A percentile compares a stretch with the other conserved stretches of the same genome.
These are phyloP conservation scores for Opeltia flavorubescens DNA, from an alignment of 495 filamentous ascomycete genomes.

Conservation along the genomic window DNA sequence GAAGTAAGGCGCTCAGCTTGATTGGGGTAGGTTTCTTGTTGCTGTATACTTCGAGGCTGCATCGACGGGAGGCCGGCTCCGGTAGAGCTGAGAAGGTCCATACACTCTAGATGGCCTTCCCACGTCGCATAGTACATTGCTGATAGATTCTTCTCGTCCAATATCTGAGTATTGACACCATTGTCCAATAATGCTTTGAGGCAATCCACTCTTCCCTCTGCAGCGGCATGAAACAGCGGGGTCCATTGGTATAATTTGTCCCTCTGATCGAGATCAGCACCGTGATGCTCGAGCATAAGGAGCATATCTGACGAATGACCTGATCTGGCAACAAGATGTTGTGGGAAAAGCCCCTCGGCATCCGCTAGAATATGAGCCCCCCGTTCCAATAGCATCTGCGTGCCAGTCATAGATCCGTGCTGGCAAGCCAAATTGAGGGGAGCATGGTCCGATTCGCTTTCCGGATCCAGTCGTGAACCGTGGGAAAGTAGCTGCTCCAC, in stretches of 20 bases:
- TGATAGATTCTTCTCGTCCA: slow-evolving; percentile 83
- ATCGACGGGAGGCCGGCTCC: slow-evolving; percentile 18
- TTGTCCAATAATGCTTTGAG: slow-evolving; percentile 62
- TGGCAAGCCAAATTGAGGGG: slow-evolving; percentile 91
- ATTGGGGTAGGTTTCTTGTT: too few relatives aligned
- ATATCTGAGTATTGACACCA: slow-evolving; percentile 56
- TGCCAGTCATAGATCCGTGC: slow-evolving; percentile 70
- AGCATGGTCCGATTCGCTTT: slow-evolving; percentile 77
- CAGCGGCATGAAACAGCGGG: slow-evolving; percentile 87
- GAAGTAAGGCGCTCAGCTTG: slow-evolving; percentile 32
- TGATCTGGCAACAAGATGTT: slow-evolving; percentile 88
- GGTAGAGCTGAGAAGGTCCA: slow-evolving; percentile 61
- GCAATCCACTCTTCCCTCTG: slow-evolving; percentile 86
- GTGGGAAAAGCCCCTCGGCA: slow-evolving; percentile 93
- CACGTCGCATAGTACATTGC: slow-evolving; percentile 98
- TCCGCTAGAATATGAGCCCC: slow-evolving; percentile 70
- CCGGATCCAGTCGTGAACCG: slow-evolving; percentile 66
- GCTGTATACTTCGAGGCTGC: slow-evolving; percentile 18
- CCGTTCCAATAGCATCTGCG: slow-evolving; percentile 66
- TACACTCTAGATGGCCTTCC: slow-evolving; percentile 93
- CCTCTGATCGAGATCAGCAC: slow-evolving; percentile 80
- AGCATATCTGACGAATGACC: slow-evolving; percentile 67
- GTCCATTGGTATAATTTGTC: slow-evolving; percentile 98
- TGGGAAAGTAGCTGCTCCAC: slow-evolving; percentile 58
- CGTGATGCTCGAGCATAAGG: slow-evolving; percentile 65